A percentile compares a stretch with the other conserved stretches of the same genome.
Evolutionary conservation across 1,284 basidiomycete species (phyloP).

Genomic region (Ustilago crameri): DNA sequence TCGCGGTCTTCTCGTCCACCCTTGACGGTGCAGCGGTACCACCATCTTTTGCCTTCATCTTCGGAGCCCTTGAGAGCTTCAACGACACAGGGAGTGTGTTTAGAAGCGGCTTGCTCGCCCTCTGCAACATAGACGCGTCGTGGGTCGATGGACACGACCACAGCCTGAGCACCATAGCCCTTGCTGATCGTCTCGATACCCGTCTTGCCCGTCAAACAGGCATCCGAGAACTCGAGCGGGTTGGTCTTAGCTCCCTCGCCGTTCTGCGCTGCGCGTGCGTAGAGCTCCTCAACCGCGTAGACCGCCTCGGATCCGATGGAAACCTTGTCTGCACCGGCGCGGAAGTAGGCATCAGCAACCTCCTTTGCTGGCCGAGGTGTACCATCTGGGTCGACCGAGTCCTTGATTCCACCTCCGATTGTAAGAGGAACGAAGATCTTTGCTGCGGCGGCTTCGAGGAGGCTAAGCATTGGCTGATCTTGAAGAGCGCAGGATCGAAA

Average conservation of each 20-base stretch:
- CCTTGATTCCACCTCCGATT: slow-evolving; percentile 98
- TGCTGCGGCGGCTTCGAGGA: slow-evolving; percentile 89
- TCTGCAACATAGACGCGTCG: slow-evolving; percentile 85
- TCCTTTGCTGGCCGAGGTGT: slow-evolving; percentile 86
- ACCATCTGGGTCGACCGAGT: slow-evolving; percentile 93
- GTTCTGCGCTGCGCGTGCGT: slow-evolving; percentile 76
- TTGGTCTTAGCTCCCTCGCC: slow-evolving; percentile 70
- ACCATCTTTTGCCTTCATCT: slow-evolving; percentile 78
- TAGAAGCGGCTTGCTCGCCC: slow-evolving; percentile 70
- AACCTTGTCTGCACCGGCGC: slow-evolving; percentile 95
- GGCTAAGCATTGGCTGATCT: slow-evolving; percentile 97
- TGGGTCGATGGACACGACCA: slow-evolving; percentile 97
- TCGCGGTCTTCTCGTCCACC: slow-evolving; percentile 89
- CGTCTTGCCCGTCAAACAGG: slow-evolving; percentile 71
- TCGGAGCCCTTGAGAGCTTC: slow-evolving; percentile 71
- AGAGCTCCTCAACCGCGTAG: slow-evolving; percentile 86
- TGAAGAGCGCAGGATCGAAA: slow-evolving; percentile 94
- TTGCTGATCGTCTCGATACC: slow-evolving; percentile 92
- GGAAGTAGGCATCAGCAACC: slow-evolving; percentile 95
- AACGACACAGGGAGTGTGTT: slow-evolving; percentile 62
- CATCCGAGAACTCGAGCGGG: slow-evolving; percentile 51
- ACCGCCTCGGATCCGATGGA: slow-evolving; percentile 97
- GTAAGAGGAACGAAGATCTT: slow-evolving; percentile 97
- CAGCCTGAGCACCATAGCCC: slow-evolving; percentile 94
- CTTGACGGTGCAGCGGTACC: slow-evolving; percentile 97